Evolutionary conservation across 148 eudicot species (phyloP).

Genomic region (Chenopodium album): DNA sequence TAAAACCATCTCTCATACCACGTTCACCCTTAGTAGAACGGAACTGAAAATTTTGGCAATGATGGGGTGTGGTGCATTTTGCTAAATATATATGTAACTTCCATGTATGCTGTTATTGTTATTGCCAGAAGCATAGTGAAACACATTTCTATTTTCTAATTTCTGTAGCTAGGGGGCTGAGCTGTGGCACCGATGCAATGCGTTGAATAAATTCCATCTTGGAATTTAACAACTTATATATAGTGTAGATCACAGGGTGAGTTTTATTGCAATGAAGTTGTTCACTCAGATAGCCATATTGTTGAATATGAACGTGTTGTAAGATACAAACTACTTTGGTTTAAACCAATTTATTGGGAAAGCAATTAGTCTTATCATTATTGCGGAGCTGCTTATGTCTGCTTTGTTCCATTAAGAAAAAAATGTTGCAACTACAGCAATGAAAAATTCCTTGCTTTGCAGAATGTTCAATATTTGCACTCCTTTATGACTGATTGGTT

Average conservation of each 20-base stretch:
- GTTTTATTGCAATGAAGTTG: not conserved
- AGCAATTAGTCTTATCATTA: not conserved
- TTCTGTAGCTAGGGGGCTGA: slow-evolving; percentile 4
- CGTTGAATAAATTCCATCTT: slow-evolving; percentile 50
- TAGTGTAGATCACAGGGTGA: slow-evolving; percentile 6
- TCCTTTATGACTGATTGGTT: too few species aligned
- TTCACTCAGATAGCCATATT: not conserved
- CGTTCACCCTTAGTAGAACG: slow-evolving; percentile 76
- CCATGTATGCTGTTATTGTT: slow-evolving; percentile 31
- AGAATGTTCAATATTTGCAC: not conserved
- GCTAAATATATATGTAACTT: slow-evolving; percentile 28
- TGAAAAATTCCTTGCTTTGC: not conserved
- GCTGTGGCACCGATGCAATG: not conserved
- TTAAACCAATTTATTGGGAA: not conserved
- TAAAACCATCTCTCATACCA: slow-evolving; percentile 62
- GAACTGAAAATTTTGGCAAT: slow-evolving; percentile 39
- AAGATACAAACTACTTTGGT: not conserved
- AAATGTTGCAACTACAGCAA: too few species aligned
- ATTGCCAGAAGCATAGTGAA: slow-evolving; percentile 22
- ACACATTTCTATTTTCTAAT: not conserved
- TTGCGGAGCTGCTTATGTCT: too few species aligned
- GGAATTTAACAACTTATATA: slow-evolving; percentile 42
- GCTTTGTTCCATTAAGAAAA: too few species aligned
- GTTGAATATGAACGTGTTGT: slow-evolving; percentile 16
- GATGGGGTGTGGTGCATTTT: slow-evolving; percentile 4